Evolutionary conservation across 2,329 filamentous ascomycete genomes (phyloP), one percentile per base, ranked within the genome.

Genomic region (Zasmidium citrigriseum): DNA sequence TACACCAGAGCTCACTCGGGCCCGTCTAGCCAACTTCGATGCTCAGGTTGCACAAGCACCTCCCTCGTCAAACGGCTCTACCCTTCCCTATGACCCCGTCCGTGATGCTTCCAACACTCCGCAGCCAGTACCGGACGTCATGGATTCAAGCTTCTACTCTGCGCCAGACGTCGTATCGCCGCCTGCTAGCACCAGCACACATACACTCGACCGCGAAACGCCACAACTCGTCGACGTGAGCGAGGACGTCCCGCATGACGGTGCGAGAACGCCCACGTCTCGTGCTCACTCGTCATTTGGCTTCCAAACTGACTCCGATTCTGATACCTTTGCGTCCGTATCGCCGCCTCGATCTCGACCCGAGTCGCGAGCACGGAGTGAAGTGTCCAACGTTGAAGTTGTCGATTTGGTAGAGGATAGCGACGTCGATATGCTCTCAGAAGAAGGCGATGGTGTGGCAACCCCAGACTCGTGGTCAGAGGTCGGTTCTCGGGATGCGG

Each of bases 401-500:
- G 55, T 69, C 4, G 71, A 72, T 61, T 52, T 73, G 1, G 57
- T 63, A 3, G 70, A 72, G 5, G 70, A 73, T 34, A 72, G 68
- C 46, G 72, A 74, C 53, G 64, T 70, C 7, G 71, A 72, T 49
- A 67, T 73, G 60, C 61, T 73, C 10, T 71, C 70, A 12, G 70
- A 72, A 47, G 71, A 71, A 41, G 67, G 68, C n/a, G 67, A 69
- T 51, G 72, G 72, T 22, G 64, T 75, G 45, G 60, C 61, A 21
- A 75, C 73, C 16, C 73, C 73, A 1, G 68, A 71, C 45, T 73
- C 69, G 54, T 75, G 73, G 73, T 72, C 69, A 1, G 72, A 75
- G 45, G 68, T 75, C n/a, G 73, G 71, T 1, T 72, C 68, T 53
- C 59, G 70, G 16, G 72, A 72, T 59, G 70, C 62, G 14, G 71